phyloP scores from a whole-genome alignment of 768 basidiomycete species.

The Heimioporus sp. region DNA sequence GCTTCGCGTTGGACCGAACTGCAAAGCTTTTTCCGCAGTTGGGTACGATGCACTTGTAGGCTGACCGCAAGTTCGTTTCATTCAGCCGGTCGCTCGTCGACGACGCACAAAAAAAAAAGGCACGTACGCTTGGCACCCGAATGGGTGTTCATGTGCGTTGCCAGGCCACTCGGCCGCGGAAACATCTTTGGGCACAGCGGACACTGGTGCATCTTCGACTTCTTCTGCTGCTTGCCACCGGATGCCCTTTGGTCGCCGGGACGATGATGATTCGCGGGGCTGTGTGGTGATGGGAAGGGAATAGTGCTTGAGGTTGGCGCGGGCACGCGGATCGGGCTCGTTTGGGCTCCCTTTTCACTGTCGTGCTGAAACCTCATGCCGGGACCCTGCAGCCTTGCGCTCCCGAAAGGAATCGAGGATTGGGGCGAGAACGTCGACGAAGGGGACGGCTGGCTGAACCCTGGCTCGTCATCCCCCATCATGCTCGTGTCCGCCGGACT shows the following conservation, averaged over 20 bases:
- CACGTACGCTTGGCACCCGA: slow-evolving; percentile 48
- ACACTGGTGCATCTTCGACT: slow-evolving; percentile 51
- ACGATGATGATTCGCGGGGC: neutral
- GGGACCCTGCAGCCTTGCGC: slow-evolving; percentile 17
- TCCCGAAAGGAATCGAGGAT: slow-evolving; percentile 4
- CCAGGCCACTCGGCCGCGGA: slow-evolving; percentile 50
- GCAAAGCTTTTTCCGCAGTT: slow-evolving; percentile 68
- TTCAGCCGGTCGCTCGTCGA: slow-evolving; percentile 7
- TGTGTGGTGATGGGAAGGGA: slow-evolving; percentile 11
- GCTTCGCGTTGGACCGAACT: slow-evolving; percentile 78
- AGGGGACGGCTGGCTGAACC: slow-evolving; percentile 4
- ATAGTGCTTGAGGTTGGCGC: neutral
- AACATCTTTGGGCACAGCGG: slow-evolving; percentile 43
- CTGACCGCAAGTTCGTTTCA: slow-evolving; percentile 5
- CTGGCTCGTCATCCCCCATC: slow-evolving; percentile 14
- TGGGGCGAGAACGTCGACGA: slow-evolving; percentile 1
- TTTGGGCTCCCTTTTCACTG: slow-evolving; percentile 1
- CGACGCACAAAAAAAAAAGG: neutral
- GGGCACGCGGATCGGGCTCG: slow-evolving; percentile 14
- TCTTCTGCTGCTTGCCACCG: slow-evolving; percentile 27
- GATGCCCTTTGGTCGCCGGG: slow-evolving; percentile 9
- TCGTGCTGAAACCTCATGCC: slow-evolving; percentile 24
- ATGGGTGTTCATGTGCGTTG: slow-evolving; percentile 54
- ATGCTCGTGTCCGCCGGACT: slow-evolving; percentile 16
- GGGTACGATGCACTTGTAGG: slow-evolving; percentile 50